These are phyloP conservation scores for Pseudopyricularia cyperi DNA, from an alignment of 2,329 filamentous ascomycete genomes.

Conservation along the genomic window DNA sequence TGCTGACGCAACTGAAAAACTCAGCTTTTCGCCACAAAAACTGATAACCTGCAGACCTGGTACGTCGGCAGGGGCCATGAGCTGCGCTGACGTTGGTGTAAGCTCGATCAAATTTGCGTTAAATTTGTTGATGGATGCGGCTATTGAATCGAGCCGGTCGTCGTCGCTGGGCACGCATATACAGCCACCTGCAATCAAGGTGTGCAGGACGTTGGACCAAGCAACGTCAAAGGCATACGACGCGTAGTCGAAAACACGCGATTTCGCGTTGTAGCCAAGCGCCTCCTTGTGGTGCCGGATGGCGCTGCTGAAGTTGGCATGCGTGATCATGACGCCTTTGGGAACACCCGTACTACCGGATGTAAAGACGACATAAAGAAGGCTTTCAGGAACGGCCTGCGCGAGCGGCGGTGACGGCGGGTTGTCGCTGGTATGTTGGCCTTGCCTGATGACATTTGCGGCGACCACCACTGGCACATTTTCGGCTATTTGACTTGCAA, in stretches of 20 bases:
- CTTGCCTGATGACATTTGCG: neutral
- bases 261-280: slow-evolving; percentile 18
- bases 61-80: neutral
- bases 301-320: slow-evolving; percentile 8
- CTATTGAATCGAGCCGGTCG: neutral
- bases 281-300: slow-evolving; percentile 17
- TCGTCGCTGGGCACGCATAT: slow-evolving; percentile 19
- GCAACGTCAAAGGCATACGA: slow-evolving; percentile 28
- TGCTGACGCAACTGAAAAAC: too few relatives aligned
- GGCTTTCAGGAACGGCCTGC: neutral
- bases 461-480: neutral
- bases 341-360: slow-evolving; percentile 44
- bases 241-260: slow-evolving; percentile 24
- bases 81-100: neutral
- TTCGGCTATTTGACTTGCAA: too few relatives aligned
- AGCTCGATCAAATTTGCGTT: neutral
- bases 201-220: slow-evolving; percentile 15
- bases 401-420: neutral
- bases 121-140: neutral
- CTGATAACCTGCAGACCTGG: neutral
- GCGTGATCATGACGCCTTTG: slow-evolving; percentile 24
- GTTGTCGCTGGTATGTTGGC: too few relatives aligned
- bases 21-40: neutral
- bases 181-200: slow-evolving; percentile 23
- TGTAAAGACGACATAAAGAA: slow-evolving; percentile 35